Evolutionary conservation across 1,284 basidiomycete genomes (phyloP), one percentile per base, ranked within the genome.

Genomic region (Ganoderma sinense): DNA sequence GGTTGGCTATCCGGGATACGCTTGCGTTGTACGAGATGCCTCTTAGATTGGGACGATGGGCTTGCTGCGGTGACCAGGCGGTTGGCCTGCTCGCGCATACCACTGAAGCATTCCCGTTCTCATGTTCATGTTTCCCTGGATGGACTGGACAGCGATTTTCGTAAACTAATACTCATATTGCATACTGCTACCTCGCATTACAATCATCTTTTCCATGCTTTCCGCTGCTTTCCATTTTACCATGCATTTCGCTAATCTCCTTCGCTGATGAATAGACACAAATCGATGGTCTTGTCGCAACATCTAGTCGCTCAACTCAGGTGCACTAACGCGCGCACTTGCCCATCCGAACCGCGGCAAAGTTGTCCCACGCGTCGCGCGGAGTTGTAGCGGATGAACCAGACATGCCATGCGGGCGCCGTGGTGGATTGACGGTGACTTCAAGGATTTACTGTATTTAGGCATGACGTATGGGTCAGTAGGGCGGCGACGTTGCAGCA

Each of bases 241-340:
- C 29, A 56, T 56, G 29, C 53, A 56, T 20, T 31, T 18, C 18
- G 11, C 53, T 56, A 33, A 56, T 56, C 29, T 31, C 8, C 53
- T 56, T 11, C 56, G 16, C 43, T 31, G 29, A 61, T 43, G 23
- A 58, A 66, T 69, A 65, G 68, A 59, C 64, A 39, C 45, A 31
- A 56, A 20, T 29, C 53, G 53, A 56, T 4, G 53, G 31, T 16
- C 53, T 2, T 29, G 29, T 18, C 16, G 53, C 53, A 33, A 59
- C 67, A 14, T 60, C 23, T 33, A 5, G 31, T 40, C 23, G 58
- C 23, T 40, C 58, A 20, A 33, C 58, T 31, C 53, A 56, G 8
- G 53, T 56, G 23, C 31, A 56, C 29, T 56, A 10, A 33, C 14
- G 7, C n/a, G n/a, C n/a, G n/a, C 23, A 14, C 23, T 13, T 26